Conservation (phyloP, 2,329 filamentous ascomycete species). For the Neurospora crassa region DNA sequence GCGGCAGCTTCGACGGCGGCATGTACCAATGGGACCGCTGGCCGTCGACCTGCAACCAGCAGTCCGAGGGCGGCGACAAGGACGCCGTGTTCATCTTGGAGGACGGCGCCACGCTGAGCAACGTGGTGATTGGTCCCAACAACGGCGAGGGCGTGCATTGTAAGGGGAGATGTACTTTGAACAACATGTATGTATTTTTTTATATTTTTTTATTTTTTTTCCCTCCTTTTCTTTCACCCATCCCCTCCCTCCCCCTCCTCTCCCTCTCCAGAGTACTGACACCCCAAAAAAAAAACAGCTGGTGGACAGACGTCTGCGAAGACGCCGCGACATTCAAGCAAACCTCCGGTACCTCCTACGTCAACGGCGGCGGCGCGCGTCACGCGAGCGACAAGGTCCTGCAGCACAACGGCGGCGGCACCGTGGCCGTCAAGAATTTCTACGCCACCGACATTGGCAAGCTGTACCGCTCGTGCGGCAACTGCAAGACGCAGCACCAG, state of each 20-base stretch:
- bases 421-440: slow-evolving; percentile 27
- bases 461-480: slow-evolving; percentile 37
- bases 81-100: slow-evolving; percentile 41
- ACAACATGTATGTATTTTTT: slow-evolving; percentile 18
- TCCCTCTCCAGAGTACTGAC: too few relatives aligned
- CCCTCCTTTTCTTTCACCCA: too few relatives aligned
- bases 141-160: slow-evolving; percentile 41
- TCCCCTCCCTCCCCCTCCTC: too few relatives aligned
- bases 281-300: slow-evolving; percentile 26
- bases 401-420: slow-evolving; percentile 30
- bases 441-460: slow-evolving; percentile 34
- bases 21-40: slow-evolving; percentile 26
- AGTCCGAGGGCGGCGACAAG: slow-evolving; percentile 18
- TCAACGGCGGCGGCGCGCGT: slow-evolving; percentile 29
- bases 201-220: too few relatives aligned
- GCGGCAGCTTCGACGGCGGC: slow-evolving; percentile 35
- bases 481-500: slow-evolving; percentile 32
- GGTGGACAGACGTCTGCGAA: slow-evolving; percentile 27
- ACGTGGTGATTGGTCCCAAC: slow-evolving; percentile 41
- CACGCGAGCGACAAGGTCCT: slow-evolving; percentile 27
- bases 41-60: slow-evolving; percentile 17
- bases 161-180: slow-evolving; percentile 34
- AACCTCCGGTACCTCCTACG: slow-evolving; percentile 25
- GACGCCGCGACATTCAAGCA: slow-evolving; percentile 29
- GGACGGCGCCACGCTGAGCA: slow-evolving; percentile 38